These are phyloP conservation scores for Coemansia sp. DNA, from an alignment of 192 early-diverging fungal genomes.

Conservation along the genomic window DNA sequence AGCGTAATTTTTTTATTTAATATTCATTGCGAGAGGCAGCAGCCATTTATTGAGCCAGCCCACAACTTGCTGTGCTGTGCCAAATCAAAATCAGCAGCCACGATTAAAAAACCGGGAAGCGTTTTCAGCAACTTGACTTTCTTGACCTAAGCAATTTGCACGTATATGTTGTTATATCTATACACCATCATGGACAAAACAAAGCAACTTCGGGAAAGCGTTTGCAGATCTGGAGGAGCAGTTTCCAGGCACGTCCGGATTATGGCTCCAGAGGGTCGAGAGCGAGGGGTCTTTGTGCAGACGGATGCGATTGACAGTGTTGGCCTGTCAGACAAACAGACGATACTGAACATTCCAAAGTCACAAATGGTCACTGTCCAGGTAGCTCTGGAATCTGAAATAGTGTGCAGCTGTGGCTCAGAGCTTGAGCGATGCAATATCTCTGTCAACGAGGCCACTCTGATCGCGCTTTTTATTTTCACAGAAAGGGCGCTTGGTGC, in stretches of 20 bases:
- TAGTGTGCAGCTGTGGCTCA: constrained; percentile 19
- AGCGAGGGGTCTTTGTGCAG: constrained; percentile 22
- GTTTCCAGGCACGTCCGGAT: constrained; percentile 6
- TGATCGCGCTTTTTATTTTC: constrained; percentile 32
- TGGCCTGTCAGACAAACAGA: background rate
- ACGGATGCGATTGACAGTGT: background rate
- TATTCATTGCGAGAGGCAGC: too few relatives aligned
- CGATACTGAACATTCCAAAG: constrained; percentile 18
- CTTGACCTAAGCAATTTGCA: too few relatives aligned
- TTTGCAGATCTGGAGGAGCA: constrained; percentile 7
- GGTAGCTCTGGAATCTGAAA: constrained; percentile 12
- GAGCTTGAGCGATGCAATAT: background rate
- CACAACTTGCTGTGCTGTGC: background rate
- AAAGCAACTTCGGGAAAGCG: background rate
- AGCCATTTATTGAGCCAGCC: background rate
- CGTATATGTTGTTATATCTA: too few relatives aligned
- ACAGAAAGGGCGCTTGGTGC: constrained; percentile 22
- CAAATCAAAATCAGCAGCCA: too few relatives aligned
- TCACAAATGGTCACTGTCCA: constrained; percentile 24
- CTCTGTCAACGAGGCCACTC: constrained; percentile 1
- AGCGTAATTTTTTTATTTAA: background rate
- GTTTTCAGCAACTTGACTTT: too few relatives aligned
- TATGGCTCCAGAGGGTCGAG: background rate
- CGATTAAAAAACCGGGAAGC: too few relatives aligned
- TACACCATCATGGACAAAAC: too few relatives aligned